Evolutionary conservation across 768 basidiomycete genomes (phyloP).

Genomic region (Phaeotremella fagi): DNA sequence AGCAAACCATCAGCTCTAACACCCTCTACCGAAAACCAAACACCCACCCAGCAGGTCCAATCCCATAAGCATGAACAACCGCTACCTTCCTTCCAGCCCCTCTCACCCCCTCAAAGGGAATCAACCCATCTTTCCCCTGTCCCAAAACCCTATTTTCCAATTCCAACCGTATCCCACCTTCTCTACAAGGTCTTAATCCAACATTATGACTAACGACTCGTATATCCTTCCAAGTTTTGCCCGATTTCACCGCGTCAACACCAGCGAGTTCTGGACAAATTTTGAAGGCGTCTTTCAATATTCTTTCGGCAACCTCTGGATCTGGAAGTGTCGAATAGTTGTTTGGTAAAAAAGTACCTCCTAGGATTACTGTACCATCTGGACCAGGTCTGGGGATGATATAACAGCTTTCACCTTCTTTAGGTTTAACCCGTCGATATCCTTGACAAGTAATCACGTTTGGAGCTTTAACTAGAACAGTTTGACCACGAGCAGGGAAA

Average conservation of each 20-base stretch:
- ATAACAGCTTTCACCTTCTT: conserved; percentile 51
- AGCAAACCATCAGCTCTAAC: background rate
- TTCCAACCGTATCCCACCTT: conserved; percentile 60
- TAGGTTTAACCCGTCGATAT: conserved; percentile 9
- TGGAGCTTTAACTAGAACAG: conserved; percentile 67
- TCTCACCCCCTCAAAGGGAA: conserved; percentile 24
- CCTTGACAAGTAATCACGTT: conserved; percentile 54
- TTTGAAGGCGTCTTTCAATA: conserved; percentile 50
- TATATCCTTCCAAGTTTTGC: conserved; percentile 48
- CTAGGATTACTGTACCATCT: conserved; percentile 54
- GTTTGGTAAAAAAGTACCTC: conserved; percentile 56
- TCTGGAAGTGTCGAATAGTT: conserved; percentile 57
- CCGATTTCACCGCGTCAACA: too few relatives aligned
- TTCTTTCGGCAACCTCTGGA: conserved; percentile 51
- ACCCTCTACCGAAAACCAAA: conserved; percentile 4
- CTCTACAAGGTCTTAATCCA: conserved; percentile 58
- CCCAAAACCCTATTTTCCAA: conserved; percentile 48
- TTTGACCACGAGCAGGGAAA: conserved; percentile 78
- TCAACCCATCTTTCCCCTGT: conserved; percentile 13
- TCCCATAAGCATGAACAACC: conserved; percentile 60
- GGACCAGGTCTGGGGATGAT: conserved; percentile 60
- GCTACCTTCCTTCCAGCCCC: conserved; percentile 24
- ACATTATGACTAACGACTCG: conserved; percentile 57
- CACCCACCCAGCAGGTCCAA: conserved; percentile 48
- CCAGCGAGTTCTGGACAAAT: conserved; percentile 51